These are phyloP conservation scores for Ceratocystis eucalypticola DNA, from an alignment of 2,329 filamentous ascomycete species.

Conservation along the genomic window DNA sequence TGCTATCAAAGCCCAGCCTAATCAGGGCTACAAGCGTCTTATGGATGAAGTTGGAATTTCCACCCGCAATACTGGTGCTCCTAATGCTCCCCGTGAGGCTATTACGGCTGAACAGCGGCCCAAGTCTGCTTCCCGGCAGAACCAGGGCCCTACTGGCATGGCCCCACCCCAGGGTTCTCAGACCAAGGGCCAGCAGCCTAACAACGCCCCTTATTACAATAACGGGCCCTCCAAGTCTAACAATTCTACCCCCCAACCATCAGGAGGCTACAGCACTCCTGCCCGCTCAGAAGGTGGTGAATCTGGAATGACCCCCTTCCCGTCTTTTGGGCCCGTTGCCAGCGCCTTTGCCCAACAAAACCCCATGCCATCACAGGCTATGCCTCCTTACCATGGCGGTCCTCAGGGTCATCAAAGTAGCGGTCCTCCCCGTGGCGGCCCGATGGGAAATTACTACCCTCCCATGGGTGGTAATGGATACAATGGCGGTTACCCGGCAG, in stretches of 20 bases:
- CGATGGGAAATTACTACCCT: conserved; percentile 45
- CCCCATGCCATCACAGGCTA: conserved; percentile 33
- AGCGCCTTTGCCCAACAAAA: conserved; percentile 38
- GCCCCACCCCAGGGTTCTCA: conserved; percentile 29
- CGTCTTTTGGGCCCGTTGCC: conserved; percentile 37
- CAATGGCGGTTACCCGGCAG: conserved; percentile 38
- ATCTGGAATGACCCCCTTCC: conserved; percentile 33
- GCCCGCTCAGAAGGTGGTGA: conserved; percentile 38
- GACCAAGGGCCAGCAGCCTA: conserved; percentile 2
- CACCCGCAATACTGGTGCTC: conserved; percentile 38
- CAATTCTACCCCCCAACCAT: conserved; percentile 21
- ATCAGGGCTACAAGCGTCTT: conserved; percentile 91
- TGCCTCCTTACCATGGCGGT: conserved; percentile 40
- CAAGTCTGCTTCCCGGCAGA: conserved; percentile 44
- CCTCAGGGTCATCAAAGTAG: conserved; percentile 41
- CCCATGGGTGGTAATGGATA: conserved; percentile 27
- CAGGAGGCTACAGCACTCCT: conserved; percentile 19
- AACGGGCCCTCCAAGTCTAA: conserved; percentile 31
- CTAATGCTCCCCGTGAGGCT: conserved; percentile 32
- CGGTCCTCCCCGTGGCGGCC: conserved; percentile 42
- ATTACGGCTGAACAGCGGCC: conserved; percentile 36
- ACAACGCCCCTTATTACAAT: conserved; percentile 40
- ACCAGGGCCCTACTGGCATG: conserved; percentile 31
- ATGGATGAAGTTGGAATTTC: conserved; percentile 98
- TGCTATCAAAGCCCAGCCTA: conserved; percentile 82